Base-by-base conservation (phyloP, 306 rosid species). In the Cucumis melo region DNA sequence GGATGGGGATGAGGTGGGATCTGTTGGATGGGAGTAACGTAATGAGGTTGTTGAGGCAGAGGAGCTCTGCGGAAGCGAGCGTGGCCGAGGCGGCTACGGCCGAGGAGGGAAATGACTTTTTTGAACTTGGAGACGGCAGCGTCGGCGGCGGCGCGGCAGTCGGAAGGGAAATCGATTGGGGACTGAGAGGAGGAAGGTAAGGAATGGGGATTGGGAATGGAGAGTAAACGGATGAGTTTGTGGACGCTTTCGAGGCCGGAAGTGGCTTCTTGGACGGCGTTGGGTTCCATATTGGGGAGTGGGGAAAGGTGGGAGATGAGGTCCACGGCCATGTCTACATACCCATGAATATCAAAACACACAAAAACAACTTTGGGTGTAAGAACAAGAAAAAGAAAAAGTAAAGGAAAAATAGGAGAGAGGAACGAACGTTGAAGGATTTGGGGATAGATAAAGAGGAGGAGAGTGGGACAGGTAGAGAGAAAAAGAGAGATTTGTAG, bases 21-120 rank as follows among this genome's bases (percentile, higher is more conserved):
- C 87, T 88, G 98, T 87, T 88, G 93, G 67, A 93, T 78, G 79
- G 98, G 93, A 27, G 88, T 89, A 2, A 90, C 93, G 27, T 82
- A 79, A 75, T 67, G 87, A 50, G 83, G 73, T 58, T 58, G 83
- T 4, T 13, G 27, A n/a, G 48, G n/a, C 36, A 89, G 38, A 46
- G 97, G 97, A 23, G 89, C 96, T 74, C 97, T 73, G 39, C 97
- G 74, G 79, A 93, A 93, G 0, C 98, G 92, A 39, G 98, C 97
- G 54, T 91, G 98, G 13, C 98, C 98, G 32, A 91, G 87, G 36
- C 97, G 83, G 62, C 87, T 86, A 50, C 91, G 91, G 72, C 91
- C 97, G 14, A 93, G 87, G 19, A 91, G 92, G 32, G 98, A 91
- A 81, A 93, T 91, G 1, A 89, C 97, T 76, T 79, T 81, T 74